Evolutionary conservation across 2,329 filamentous ascomycete species (phyloP), one percentile per base, ranked within the genome.

Genomic region (Penicillium sp.): DNA sequence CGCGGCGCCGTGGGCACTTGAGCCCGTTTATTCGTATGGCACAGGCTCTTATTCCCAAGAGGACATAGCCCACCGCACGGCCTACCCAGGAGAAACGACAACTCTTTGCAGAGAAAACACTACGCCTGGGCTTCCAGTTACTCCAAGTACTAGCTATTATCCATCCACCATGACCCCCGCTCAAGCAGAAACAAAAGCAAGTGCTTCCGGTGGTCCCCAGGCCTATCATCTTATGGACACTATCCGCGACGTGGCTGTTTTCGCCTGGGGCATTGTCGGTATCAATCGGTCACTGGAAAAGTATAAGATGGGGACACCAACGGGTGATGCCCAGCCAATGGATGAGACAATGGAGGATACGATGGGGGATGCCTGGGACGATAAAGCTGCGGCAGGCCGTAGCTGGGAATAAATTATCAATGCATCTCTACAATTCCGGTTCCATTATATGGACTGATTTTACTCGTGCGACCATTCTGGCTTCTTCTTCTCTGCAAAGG

Each of bases 401-500:
- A 38, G 36, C 17, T 43, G 15, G 28, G 15, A 45, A 28, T 41
- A 30, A 41, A 32, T n/a, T n/a, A n/a, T n/a, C n/a, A n/a, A n/a
- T n/a, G n/a, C n/a, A n/a, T n/a, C 21, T 11, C 21, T 23, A 23
- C 21, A 23, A 7, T 23, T 7, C 11, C 7, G 11, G 25, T 6
- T 27, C 25, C 14, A 27, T 27, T 13, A 23, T 7, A 23, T 23
- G 21, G 7, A 7, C 21, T 11, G 18, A 28, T 16, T 32, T 25
- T 78, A 94, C 63, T 87, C 81, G 65, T 96, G 76, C 47, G 78
- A 82, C 91, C 93, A 98, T 65, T 93, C 82, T 0, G 93, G 73
- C 78, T 94, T 94, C 73, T 86, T 81, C 81, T 97, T 97, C 70
- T 90, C 86, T 2, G 87, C 86, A 76, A 98, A 98, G 9, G 93